Conservation (phyloP, 305 asterid species). For the Plantago coronopus region DNA sequence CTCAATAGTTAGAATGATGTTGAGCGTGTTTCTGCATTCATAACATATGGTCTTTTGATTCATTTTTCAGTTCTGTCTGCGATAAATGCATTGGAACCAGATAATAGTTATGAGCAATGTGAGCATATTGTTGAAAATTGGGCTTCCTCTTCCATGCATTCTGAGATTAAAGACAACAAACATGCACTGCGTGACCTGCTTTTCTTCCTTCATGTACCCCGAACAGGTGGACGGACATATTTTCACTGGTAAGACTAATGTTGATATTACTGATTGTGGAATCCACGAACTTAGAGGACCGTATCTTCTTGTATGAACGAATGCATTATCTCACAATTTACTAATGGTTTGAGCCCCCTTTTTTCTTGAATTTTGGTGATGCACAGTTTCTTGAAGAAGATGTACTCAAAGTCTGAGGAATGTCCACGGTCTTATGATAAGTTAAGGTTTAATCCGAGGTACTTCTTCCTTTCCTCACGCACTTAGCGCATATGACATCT, state of each 20-base stretch:
- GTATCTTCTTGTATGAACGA: neutral
- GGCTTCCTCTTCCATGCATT: slow-evolving; percentile 68
- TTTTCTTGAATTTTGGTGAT: slow-evolving; percentile 14
- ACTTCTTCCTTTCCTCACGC: slow-evolving; percentile 22
- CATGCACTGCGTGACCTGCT: slow-evolving; percentile 73
- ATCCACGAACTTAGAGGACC: slow-evolving; percentile 7
- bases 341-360: slow-evolving; percentile 23
- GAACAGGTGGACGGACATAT: slow-evolving; percentile 96
- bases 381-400: slow-evolving; percentile 79
- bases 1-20: neutral
- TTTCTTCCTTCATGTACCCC: slow-evolving; percentile 92
- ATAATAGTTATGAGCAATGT: slow-evolving; percentile 53
- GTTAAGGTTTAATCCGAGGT: slow-evolving; percentile 88
- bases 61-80: slow-evolving; percentile 40
- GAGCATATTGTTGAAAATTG: slow-evolving; percentile 66
- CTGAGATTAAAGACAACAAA: slow-evolving; percentile 53
- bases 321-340: slow-evolving; percentile 1
- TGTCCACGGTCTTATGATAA: slow-evolving; percentile 98
- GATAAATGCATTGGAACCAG: slow-evolving; percentile 34
- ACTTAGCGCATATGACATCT: neutral
- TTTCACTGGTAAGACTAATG: slow-evolving; percentile 59
- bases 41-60: slow-evolving; percentile 13
- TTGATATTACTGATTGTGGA: slow-evolving; percentile 1
- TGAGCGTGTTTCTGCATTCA: neutral
- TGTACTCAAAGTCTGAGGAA: slow-evolving; percentile 56